Conservation (phyloP, 305 asterid species). For the Coffea humblotiana region DNA sequence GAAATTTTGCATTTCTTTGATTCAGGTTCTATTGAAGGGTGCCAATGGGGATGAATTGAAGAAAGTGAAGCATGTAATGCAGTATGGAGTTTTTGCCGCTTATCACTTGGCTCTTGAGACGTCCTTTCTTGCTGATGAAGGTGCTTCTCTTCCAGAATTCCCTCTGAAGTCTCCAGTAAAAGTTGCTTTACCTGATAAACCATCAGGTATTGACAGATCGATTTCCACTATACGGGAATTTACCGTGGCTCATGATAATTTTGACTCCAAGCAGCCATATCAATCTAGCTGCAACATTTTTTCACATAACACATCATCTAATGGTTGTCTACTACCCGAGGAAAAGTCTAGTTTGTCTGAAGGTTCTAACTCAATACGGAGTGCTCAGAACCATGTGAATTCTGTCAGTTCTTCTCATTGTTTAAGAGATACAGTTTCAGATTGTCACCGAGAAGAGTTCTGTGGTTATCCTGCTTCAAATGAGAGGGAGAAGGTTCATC, state of each 20-base stretch:
- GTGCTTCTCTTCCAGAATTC: conserved; percentile 72
- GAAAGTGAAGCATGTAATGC: conserved; percentile 70
- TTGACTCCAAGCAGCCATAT: conserved; percentile 24
- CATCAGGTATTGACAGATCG: conserved; percentile 54
- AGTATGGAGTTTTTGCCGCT: conserved; percentile 83
- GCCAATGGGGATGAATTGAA: conserved; percentile 82
- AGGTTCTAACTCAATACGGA: conserved; percentile 25
- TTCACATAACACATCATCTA: conserved; percentile 35
- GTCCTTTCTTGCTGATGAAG: conserved; percentile 89
- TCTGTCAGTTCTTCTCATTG: conserved; percentile 20
- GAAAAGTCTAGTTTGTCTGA: conserved; percentile 28
- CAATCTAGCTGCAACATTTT: conserved; percentile 34
- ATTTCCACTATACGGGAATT: conserved; percentile 60
- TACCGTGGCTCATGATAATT: conserved; percentile 35
- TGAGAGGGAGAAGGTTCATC: conserved; percentile 29
- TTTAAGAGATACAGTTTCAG: conserved; percentile 19
- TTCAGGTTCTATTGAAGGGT: conserved; percentile 81
- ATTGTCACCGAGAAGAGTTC: conserved; percentile 34
- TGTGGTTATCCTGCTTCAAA: conserved; percentile 37
- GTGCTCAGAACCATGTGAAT: conserved; percentile 35
- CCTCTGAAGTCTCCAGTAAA: conserved; percentile 68
- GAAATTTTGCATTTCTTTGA: conserved; percentile 15
- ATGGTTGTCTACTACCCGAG: conserved; percentile 28
- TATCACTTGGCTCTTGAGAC: conserved; percentile 84
- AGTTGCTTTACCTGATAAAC: conserved; percentile 69